Evolutionary conservation across 371 early-diverging fungal species (phyloP).

Genomic region (Astathelohania contejeani): DNA sequence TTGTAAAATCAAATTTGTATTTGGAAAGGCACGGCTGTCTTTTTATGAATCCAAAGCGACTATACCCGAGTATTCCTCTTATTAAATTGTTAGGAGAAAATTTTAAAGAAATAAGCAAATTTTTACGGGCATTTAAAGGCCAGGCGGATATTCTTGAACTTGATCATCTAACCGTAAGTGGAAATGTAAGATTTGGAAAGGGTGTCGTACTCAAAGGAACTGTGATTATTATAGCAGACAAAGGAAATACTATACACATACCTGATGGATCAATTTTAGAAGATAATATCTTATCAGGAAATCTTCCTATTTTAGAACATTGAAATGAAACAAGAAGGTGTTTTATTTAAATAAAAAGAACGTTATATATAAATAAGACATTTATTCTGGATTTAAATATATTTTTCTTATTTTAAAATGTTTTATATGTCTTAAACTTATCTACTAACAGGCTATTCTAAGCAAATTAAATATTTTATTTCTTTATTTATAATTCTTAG

Average conservation of each 20-base stretch:
- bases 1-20: slow-evolving; percentile 84
- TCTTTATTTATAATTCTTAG: too few relatives aligned
- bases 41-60: slow-evolving; percentile 68
- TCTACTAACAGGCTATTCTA: too few relatives aligned
- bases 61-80: slow-evolving; percentile 74
- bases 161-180: slow-evolving; percentile 89
- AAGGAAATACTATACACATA: slow-evolving; percentile 78
- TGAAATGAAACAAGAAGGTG: too few relatives aligned
- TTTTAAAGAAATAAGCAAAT: slow-evolving; percentile 68
- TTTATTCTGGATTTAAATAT: too few relatives aligned
- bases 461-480: too few relatives aligned
- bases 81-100: slow-evolving; percentile 80
- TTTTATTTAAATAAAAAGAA: too few relatives aligned
- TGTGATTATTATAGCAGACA: slow-evolving; percentile 92
- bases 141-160: slow-evolving; percentile 87
- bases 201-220: slow-evolving; percentile 80
- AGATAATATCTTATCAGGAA: slow-evolving; percentile 90
- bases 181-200: slow-evolving; percentile 84
- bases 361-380: too few relatives aligned
- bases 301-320: slow-evolving; percentile 61
- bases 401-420: too few relatives aligned
- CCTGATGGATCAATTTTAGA: slow-evolving; percentile 90
- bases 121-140: slow-evolving; percentile 69
- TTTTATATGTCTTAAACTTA: too few relatives aligned
- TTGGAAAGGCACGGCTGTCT: slow-evolving; percentile 74